phyloP scores from a whole-genome alignment of 352 stramenopile genomes.

The Globisporangium camurandrum region DNA sequence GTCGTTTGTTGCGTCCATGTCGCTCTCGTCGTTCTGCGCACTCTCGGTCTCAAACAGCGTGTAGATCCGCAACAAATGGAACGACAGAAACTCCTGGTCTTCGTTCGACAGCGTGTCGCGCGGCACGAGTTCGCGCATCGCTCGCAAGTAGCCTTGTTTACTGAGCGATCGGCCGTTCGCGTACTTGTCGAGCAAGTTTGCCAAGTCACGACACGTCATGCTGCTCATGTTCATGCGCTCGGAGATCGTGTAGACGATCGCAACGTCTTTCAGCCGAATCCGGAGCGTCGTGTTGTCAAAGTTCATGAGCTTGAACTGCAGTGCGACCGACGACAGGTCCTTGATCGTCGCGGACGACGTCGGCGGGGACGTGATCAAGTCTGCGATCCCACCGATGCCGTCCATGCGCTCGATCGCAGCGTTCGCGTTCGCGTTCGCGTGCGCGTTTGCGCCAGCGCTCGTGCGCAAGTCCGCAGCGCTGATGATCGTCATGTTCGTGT shows the following conservation, averaged over 20 bases:
- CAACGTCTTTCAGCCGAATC: slow-evolving; percentile 80
- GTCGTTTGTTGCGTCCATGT: slow-evolving; percentile 18
- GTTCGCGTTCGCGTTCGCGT: slow-evolving; percentile 23
- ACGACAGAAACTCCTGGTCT: slow-evolving; percentile 84
- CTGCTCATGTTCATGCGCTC: slow-evolving; percentile 78
- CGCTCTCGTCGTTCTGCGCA: slow-evolving; percentile 24
- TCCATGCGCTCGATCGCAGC: slow-evolving; percentile 42
- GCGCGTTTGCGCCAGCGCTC: slow-evolving; percentile 21
- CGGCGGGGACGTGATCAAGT: slow-evolving; percentile 50
- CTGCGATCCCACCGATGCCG: slow-evolving; percentile 42
- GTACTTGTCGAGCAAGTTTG: slow-evolving; percentile 65
- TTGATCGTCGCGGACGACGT: slow-evolving; percentile 30
- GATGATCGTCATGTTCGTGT: slow-evolving; percentile 24
- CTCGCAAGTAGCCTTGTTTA: slow-evolving; percentile 66
- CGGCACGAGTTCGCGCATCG: slow-evolving; percentile 70
- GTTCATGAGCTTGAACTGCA: slow-evolving; percentile 85
- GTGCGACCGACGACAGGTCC: slow-evolving; percentile 60
- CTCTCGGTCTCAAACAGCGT: slow-evolving; percentile 78
- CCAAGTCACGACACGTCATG: slow-evolving; percentile 53
- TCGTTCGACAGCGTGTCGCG: slow-evolving; percentile 69
- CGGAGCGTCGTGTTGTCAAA: slow-evolving; percentile 75
- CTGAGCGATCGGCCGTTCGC: slow-evolving; percentile 59
- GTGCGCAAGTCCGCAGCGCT: slow-evolving; percentile 32
- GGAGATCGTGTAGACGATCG: slow-evolving; percentile 82
- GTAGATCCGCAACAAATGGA: slow-evolving; percentile 78